Evolutionary conservation across 2,329 filamentous ascomycete species (phyloP).

Genomic region (Cercospora janseana): DNA sequence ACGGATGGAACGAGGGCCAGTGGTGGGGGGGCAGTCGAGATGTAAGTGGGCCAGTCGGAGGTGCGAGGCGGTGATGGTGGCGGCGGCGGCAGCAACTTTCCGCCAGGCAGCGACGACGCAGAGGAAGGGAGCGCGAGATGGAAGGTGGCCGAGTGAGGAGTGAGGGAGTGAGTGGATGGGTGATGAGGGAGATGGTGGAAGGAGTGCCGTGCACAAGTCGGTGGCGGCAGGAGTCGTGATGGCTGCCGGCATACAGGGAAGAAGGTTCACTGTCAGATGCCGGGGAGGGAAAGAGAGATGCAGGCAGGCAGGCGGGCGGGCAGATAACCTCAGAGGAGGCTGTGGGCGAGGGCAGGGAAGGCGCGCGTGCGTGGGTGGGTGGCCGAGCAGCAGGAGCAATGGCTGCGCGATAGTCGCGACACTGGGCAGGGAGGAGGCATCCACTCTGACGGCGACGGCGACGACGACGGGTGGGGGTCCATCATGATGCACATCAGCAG

Average conservation of each 20-base stretch:
- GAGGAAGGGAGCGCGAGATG: background rate
- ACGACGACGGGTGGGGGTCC: too few species aligned
- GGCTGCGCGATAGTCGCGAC: too few species aligned
- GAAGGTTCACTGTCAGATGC: conserved; percentile 19
- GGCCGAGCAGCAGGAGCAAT: too few species aligned
- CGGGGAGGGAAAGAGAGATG: conserved; percentile 5
- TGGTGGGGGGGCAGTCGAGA: background rate
- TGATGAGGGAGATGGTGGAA: background rate
- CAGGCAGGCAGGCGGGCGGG: background rate
- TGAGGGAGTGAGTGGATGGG: background rate
- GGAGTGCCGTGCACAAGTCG: background rate
- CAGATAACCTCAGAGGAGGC: conserved; percentile 6
- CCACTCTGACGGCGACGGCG: too few species aligned
- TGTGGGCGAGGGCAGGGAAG: too few species aligned
- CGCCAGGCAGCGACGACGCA: background rate
- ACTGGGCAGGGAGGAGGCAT: too few species aligned
- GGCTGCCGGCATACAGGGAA: conserved; percentile 16
- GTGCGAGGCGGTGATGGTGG: background rate
- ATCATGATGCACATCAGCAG: too few species aligned
- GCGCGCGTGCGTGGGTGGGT: too few species aligned
- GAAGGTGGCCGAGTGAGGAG: background rate
- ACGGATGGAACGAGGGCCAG: too few species aligned
- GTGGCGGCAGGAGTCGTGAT: conserved; percentile 12
- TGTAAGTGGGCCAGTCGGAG: background rate
- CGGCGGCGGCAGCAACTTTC: background rate